A percentile compares a stretch with the other conserved stretches of the same genome.
Conservation (phyloP, 768 basidiomycete species). For the Boletus sp. region DNA sequence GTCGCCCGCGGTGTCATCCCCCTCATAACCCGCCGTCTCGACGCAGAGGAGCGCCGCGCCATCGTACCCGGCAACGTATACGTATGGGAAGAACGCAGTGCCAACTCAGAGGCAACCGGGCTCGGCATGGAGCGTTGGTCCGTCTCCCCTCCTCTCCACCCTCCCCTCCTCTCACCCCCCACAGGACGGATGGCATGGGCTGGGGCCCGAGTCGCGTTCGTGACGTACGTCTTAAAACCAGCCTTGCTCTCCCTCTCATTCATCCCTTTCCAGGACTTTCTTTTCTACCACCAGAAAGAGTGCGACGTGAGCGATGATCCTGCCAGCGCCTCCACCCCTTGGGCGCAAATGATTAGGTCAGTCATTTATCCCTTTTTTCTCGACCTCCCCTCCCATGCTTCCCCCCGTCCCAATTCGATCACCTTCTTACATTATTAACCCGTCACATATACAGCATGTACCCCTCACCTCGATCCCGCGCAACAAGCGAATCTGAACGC, state of each 20-base stretch:
- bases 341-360: constrained; percentile 73
- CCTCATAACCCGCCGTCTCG: constrained; percentile 76
- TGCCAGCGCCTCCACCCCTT: constrained; percentile 55
- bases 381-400: constrained; percentile 2
- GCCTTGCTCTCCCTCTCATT: background rate
- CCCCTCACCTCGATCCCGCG: constrained; percentile 40
- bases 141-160: constrained; percentile 6
- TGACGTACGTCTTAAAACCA: constrained; percentile 27
- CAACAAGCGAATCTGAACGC: constrained; percentile 38
- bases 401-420: constrained; percentile 35
- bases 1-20: constrained; percentile 67
- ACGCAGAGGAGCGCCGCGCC: constrained; percentile 74
- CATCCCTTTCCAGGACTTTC: constrained; percentile 41
- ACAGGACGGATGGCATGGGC: constrained; percentile 66
- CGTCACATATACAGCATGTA: constrained; percentile 30
- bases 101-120: constrained; percentile 76
- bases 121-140: constrained; percentile 86
- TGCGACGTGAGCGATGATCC: constrained; percentile 40
- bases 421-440: constrained; percentile 14
- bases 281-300: constrained; percentile 54
- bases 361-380: constrained; percentile 20
- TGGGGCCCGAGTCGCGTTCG: constrained; percentile 82
- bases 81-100: constrained; percentile 86
- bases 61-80: constrained; percentile 78
- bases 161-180: background rate